phyloP scores from a whole-genome alignment of 2,329 filamentous ascomycete species.

The Penicillium corylophilum region DNA sequence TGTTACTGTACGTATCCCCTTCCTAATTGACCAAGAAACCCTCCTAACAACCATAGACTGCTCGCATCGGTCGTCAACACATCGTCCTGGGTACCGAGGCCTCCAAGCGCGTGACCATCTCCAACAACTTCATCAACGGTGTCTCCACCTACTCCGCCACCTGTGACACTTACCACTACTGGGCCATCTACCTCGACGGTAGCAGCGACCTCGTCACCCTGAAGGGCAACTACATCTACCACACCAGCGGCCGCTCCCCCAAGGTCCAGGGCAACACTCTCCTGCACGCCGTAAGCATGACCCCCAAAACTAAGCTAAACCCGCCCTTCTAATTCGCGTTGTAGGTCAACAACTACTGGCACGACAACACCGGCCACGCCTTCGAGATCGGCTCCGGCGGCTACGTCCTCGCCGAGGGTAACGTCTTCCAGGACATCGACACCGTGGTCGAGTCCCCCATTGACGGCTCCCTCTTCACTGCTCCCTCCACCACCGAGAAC shows the following conservation, averaged over 20 bases:
- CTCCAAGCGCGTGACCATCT: conserved; percentile 58
- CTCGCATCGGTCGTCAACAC: conserved; percentile 60
- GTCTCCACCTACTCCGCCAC: conserved; percentile 54
- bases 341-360: conserved; percentile 61
- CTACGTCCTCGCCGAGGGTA: conserved; percentile 57
- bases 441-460: conserved; percentile 41
- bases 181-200: conserved; percentile 59
- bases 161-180: conserved; percentile 62
- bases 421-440: conserved; percentile 57
- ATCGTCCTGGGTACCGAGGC: conserved; percentile 58
- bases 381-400: conserved; percentile 52
- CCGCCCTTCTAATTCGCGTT: neutral
- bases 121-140: conserved; percentile 61
- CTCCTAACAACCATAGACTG: conserved; percentile 42
- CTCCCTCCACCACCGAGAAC: conserved; percentile 36
- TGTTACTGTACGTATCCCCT: conserved; percentile 37
- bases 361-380: conserved; percentile 56
- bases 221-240: conserved; percentile 62
- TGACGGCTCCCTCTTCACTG: conserved; percentile 43
- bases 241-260: conserved; percentile 57
- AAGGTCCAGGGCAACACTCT: conserved; percentile 58
- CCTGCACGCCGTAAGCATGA: conserved; percentile 49
- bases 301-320: neutral
- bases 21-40: neutral
- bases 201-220: conserved; percentile 57